A percentile compares a stretch with the other conserved stretches of the same genome.
phyloP scores from a whole-genome alignment of 495 filamentous ascomycete species.

The Stereocaulon alpinum region DNA sequence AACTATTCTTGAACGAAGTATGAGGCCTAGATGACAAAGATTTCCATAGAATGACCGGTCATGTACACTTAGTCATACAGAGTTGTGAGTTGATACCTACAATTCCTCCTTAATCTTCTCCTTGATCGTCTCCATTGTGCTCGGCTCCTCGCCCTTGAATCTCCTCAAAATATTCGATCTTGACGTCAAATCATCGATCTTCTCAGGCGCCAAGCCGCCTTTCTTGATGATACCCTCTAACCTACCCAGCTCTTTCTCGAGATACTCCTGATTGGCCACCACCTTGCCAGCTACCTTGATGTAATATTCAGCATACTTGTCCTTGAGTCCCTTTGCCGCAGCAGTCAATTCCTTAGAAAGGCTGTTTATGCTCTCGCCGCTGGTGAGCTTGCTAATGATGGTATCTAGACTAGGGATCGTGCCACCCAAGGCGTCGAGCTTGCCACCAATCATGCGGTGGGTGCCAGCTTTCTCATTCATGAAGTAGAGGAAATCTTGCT shows the following conservation, averaged over 20 bases:
- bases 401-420: slow-evolving; percentile 68
- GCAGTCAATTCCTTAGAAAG: slow-evolving; percentile 57
- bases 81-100: background rate
- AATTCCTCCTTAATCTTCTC: slow-evolving; percentile 57
- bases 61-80: slow-evolving; percentile 5
- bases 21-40: too few relatives aligned
- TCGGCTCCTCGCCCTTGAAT: slow-evolving; percentile 45
- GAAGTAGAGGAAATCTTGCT: slow-evolving; percentile 68
- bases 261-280: slow-evolving; percentile 61
- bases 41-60: background rate
- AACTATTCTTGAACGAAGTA: too few relatives aligned
- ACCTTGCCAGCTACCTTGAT: slow-evolving; percentile 82
- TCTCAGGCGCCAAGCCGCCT: slow-evolving; percentile 73
- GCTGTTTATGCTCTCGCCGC: slow-evolving; percentile 47
- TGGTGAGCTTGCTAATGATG: slow-evolving; percentile 57
- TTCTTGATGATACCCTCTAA: slow-evolving; percentile 73
- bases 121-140: slow-evolving; percentile 53
- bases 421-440: slow-evolving; percentile 68
- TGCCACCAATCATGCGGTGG: slow-evolving; percentile 72
- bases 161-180: slow-evolving; percentile 80
- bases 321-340: slow-evolving; percentile 54
- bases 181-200: slow-evolving; percentile 77
- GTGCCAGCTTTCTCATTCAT: slow-evolving; percentile 86
- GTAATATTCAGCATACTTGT: slow-evolving; percentile 91
- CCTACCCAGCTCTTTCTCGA: slow-evolving; percentile 73